Conservation (phyloP, 2,329 filamentous ascomycete genomes). For the Xylariaceae sp. region DNA sequence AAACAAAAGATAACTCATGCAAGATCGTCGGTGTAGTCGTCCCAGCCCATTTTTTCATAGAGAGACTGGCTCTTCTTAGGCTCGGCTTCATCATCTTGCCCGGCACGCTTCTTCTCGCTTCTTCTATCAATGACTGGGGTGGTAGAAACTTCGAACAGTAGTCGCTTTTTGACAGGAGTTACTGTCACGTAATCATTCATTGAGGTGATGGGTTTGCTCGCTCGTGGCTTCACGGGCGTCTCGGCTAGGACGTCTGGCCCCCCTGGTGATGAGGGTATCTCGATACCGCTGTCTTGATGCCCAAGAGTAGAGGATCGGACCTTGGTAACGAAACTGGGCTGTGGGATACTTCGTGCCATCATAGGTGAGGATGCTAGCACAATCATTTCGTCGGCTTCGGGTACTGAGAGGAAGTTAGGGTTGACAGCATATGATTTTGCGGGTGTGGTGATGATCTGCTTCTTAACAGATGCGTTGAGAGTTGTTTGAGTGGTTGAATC, state of each 20-base stretch:
- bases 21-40: conserved; percentile 47
- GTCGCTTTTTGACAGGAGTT: conserved; percentile 25
- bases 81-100: conserved; percentile 15
- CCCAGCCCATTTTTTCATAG: conserved; percentile 54
- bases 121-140: background rate
- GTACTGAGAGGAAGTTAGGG: conserved; percentile 20
- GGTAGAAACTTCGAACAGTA: conserved; percentile 4
- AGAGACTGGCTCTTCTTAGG: conserved; percentile 39
- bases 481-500: conserved; percentile 30
- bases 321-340: conserved; percentile 18
- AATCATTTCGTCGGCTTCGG: conserved; percentile 25
- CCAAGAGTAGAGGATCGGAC: conserved; percentile 13
- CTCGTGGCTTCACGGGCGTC: conserved; percentile 37
- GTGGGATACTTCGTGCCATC: conserved; percentile 23
- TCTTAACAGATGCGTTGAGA: conserved; percentile 19
- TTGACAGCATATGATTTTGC: conserved; percentile 17
- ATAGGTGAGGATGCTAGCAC: conserved; percentile 32
- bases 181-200: conserved; percentile 21
- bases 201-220: conserved; percentile 15
- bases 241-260: conserved; percentile 22
- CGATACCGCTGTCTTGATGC: conserved; percentile 30
- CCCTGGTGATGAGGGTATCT: conserved; percentile 30
- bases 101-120: background rate
- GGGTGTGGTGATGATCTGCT: conserved; percentile 26
- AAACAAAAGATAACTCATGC: conserved; percentile 9